These are phyloP conservation scores for Euphorbia tirucalli DNA, from an alignment of 345 rosid species.

Conservation along the genomic window DNA sequence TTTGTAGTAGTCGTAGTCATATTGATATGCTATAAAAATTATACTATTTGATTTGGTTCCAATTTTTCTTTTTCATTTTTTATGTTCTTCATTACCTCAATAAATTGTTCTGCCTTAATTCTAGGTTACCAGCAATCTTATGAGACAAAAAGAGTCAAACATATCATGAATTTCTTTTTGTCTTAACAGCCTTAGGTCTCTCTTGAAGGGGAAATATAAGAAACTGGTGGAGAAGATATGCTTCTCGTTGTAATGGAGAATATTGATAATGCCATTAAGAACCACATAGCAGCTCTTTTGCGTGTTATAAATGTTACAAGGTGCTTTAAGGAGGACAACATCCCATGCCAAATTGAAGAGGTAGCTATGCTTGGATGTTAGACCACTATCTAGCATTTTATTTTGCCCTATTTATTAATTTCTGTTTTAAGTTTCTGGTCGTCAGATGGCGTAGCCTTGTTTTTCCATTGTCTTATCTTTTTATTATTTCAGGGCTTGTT, in stretches of 20 bases:
- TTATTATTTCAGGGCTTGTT: constrained; percentile 35
- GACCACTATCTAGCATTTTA: neutral
- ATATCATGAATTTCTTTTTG: neutral
- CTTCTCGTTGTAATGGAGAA: constrained; percentile 31
- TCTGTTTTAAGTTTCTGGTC: neutral
- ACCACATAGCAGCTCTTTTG: constrained; percentile 45
- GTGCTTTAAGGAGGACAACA: constrained; percentile 30
- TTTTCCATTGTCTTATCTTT: no score
- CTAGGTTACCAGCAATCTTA: neutral
- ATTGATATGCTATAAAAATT: no score
- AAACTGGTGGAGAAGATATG: neutral
- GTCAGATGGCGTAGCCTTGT: no score
- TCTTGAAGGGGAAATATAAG: constrained; percentile 1
- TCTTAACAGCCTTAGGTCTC: neutral
- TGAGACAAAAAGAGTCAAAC: neutral
- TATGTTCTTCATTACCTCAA: neutral
- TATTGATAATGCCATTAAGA: constrained; percentile 36
- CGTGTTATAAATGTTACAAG: constrained; percentile 39
- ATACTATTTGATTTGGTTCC: neutral
- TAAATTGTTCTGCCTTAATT: neutral
- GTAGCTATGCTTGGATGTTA: constrained; percentile 6
- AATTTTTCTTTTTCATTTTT: neutral
- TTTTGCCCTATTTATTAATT: neutral
- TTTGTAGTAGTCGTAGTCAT: no score
- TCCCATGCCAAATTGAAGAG: constrained; percentile 32